Conservation (phyloP, 768 basidiomycete genomes). For the Termitomyces sp. region DNA sequence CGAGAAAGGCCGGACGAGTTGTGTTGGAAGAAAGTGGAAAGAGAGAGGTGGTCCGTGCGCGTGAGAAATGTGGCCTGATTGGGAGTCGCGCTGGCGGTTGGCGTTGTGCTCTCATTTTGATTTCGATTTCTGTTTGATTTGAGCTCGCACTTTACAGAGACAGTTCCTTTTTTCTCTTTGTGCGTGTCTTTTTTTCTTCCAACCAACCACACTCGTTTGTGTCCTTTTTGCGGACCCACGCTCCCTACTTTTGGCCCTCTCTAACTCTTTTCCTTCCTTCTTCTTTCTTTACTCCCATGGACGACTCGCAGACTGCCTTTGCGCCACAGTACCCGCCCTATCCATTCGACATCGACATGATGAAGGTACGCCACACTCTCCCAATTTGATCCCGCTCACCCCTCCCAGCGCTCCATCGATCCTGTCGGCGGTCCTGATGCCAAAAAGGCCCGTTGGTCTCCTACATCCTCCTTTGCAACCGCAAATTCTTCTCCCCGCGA, state of each 20-base stretch:
- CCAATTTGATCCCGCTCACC: conserved; percentile 2
- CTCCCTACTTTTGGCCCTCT: conserved; percentile 50
- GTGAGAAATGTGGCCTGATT: conserved; percentile 4
- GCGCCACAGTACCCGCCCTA: conserved; percentile 67
- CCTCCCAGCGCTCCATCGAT: conserved; percentile 78
- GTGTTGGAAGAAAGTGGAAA: not conserved
- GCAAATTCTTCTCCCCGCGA: conserved; percentile 48
- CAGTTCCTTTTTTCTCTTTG: conserved; percentile 18
- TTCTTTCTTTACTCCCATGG: conserved; percentile 45
- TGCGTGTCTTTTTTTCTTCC: conserved; percentile 30
- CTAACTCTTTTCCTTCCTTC: conserved; percentile 42
- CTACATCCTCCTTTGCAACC: conserved; percentile 44
- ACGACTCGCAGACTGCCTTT: conserved; percentile 72
- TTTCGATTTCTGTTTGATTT: conserved; percentile 15
- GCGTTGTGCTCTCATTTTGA: conserved; percentile 8
- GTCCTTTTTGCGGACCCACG: conserved; percentile 33
- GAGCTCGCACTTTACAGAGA: conserved; percentile 19
- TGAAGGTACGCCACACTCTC: conserved; percentile 58
- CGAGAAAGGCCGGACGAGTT: no score
- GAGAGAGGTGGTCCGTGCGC: conserved; percentile 14
- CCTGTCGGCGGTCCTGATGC: conserved; percentile 75
- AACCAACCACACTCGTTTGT: conserved; percentile 24
- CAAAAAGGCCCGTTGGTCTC: conserved; percentile 91
- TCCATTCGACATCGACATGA: conserved; percentile 86
- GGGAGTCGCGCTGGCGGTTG: not conserved